Conservation (phyloP, 2,329 filamentous ascomycete species). For the Ceratocystis eucalypticola region DNA sequence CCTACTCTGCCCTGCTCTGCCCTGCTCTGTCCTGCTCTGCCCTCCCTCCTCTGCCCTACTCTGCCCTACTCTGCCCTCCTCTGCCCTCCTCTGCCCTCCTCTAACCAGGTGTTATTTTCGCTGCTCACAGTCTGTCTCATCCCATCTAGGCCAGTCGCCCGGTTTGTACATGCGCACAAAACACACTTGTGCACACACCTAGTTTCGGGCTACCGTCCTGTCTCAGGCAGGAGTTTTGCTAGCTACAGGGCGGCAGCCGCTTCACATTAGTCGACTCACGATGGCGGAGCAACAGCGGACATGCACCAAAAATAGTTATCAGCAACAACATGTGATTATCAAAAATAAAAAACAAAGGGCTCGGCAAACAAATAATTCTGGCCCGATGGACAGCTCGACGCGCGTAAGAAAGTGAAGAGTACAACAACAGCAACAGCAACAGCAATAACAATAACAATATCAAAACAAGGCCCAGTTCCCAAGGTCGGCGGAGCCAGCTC, state of each 20-base stretch:
- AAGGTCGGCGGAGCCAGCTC: no score
- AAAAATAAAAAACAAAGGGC: not conserved
- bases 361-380: no score
- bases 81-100: not conserved
- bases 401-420: constrained; percentile 35
- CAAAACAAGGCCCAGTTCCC: not conserved
- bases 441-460: not conserved
- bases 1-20: not conserved
- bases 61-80: not conserved
- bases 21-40: no score
- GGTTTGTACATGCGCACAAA: not conserved
- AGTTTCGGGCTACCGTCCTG: not conserved
- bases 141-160: not conserved
- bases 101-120: not conserved
- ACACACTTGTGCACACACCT: not conserved
- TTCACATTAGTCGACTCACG: not conserved
- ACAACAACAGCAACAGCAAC: no score
- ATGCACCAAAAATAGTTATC: not conserved
- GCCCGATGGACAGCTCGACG: no score
- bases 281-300: not conserved
- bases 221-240: not conserved
- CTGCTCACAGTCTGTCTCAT: constrained; percentile 1
- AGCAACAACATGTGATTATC: not conserved
- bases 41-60: not conserved
- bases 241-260: not conserved